phyloP scores from a whole-genome alignment of 345 rosid genomes.

The Microthlaspi erraticum region DNA sequence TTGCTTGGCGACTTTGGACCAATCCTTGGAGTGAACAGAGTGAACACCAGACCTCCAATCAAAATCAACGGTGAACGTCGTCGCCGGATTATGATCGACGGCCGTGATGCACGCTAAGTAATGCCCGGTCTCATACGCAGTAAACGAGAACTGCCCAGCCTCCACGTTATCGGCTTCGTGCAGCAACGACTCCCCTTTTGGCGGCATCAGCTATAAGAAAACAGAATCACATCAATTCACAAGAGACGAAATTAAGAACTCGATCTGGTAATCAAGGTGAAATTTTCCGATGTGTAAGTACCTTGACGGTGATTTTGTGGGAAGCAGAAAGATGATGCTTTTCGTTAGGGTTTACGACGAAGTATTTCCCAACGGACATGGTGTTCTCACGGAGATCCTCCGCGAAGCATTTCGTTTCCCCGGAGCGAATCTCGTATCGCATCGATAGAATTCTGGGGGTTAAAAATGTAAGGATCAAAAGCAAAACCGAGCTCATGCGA shows the following conservation, averaged over 20 bases:
- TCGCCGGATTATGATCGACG: constrained; percentile 56
- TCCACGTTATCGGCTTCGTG: constrained; percentile 66
- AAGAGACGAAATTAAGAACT: background rate
- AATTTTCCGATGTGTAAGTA: constrained; percentile 40
- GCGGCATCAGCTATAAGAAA: constrained; percentile 59
- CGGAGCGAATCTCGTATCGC: constrained; percentile 73
- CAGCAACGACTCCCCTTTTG: constrained; percentile 52
- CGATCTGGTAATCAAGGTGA: no score
- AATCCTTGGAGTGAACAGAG: constrained; percentile 70
- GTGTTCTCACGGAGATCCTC: constrained; percentile 75
- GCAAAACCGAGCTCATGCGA: background rate
- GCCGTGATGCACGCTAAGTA: constrained; percentile 71
- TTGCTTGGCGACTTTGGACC: constrained; percentile 84
- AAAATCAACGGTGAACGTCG: constrained; percentile 68
- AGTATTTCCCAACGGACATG: constrained; percentile 82
- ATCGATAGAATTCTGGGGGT: constrained; percentile 51
- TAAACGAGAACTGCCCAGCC: constrained; percentile 83
- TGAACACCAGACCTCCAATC: constrained; percentile 85
- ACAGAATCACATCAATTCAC: background rate
- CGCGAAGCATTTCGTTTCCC: constrained; percentile 70
- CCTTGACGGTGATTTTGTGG: constrained; percentile 70
- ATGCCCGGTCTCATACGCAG: constrained; percentile 69
- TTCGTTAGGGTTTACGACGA: constrained; percentile 70
- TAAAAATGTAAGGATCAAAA: constrained; percentile 45
- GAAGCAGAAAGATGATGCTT: constrained; percentile 68